Evolutionary conservation across 1,139 yeast species (phyloP).

Genomic region (Candida sojae): DNA sequence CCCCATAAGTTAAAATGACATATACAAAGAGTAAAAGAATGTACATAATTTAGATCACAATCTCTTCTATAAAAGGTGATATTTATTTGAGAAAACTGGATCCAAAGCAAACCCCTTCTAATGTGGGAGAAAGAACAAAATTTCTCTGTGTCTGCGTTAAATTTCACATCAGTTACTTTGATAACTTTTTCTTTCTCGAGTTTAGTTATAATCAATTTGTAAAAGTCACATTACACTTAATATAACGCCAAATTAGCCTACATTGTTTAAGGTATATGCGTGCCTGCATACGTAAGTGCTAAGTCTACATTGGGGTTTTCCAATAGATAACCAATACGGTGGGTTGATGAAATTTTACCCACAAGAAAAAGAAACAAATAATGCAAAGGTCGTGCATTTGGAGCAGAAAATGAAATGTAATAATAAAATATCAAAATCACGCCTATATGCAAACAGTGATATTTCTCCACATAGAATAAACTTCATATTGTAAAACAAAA

Average conservation of each 20-base stretch:
- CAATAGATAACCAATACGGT: background rate
- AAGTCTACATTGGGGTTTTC: background rate
- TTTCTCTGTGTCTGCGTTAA: background rate
- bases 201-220: too few species aligned
- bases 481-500: background rate
- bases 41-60: too few species aligned
- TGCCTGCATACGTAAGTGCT: too few species aligned
- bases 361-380: background rate
- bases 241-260: too few species aligned
- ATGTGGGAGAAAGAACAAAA: background rate
- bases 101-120: background rate
- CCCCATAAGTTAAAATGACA: too few species aligned
- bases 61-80: too few species aligned
- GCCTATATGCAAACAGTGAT: background rate
- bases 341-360: background rate
- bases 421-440: background rate
- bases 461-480: constrained; percentile 1
- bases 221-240: background rate
- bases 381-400: background rate
- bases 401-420: too few species aligned
- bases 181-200: background rate
- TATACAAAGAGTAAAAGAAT: too few species aligned
- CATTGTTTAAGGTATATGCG: too few species aligned
- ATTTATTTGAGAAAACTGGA: too few species aligned
- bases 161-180: background rate